Base-by-base conservation (phyloP, 495 filamentous ascomycete species). In the Trichocladium uniseriatum region DNA sequence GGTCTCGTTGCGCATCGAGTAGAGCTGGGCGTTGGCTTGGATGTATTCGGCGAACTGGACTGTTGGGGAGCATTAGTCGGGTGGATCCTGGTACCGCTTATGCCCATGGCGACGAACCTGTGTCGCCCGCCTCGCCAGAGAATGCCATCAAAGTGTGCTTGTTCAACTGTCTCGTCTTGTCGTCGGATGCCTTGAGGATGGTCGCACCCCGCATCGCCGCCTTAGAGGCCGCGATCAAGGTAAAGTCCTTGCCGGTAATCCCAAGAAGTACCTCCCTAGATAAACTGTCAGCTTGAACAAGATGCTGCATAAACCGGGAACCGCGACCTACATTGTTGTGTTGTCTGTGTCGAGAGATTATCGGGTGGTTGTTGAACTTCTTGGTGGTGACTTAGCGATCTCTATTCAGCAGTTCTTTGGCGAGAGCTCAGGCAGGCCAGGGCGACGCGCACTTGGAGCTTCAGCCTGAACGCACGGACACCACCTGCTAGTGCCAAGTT, bases 21-120 rank as follows among this genome's bases (percentile, higher is more conserved):
- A 99, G 62, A 99, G 84, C 68, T 91, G 86, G 60, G 94, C 83
- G 64, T 99, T 97, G 55, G 92, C 94, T 80, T 96, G 89, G 70
- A 97, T 89, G 73, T 89, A 97, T 75, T 99, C 92, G 60, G 92
- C 88, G 67, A 99, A 99, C 81, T 99, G 92, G 42, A 97, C 92
- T 94, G 65, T 54, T 38, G 31, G 38, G 31, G 43, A 52, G 38
- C 10, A 55, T 74, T 58, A 72, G 67, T 59, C 9, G 15, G 24
- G 19, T 41, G 36, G 29, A 7, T 46, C 27, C 24, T 3, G 0
- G 13, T 24, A 11, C 34, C 31, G 36, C 31, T 48, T 11, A 29
- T 24, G 3, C 10, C 32, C 19, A 22, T 27, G 39, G 13, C 14
- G 13, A 47, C 69, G 53, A 76, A 95, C 91, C 81, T 56, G 94